Percentiles rank a stretch among this genome's conserved stretches.
These are phyloP conservation scores for Scedosporium aurantiacum DNA, from an alignment of 2,329 filamentous ascomycete species.

Conservation along the genomic window DNA sequence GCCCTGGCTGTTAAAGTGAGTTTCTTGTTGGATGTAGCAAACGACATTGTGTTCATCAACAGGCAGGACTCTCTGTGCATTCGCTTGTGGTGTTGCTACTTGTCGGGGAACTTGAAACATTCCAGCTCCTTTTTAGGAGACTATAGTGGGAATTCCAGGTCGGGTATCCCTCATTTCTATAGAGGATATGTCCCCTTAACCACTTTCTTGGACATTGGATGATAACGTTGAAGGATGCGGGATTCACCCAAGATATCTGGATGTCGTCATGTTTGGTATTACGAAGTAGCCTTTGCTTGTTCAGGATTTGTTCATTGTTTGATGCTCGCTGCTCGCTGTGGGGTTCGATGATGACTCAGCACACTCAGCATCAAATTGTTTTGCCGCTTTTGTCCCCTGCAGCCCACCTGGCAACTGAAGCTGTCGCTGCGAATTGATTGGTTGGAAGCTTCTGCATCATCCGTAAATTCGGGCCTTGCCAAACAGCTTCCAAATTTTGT, in stretches of 20 bases:
- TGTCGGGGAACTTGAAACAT: neutral
- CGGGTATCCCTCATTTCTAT: no score
- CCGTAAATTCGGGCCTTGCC: neutral
- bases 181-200: no score
- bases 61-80: neutral
- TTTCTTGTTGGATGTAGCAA: no score
- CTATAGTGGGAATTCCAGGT: neutral
- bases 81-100: neutral
- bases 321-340: no score
- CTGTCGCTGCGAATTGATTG: neutral
- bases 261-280: no score
- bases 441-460: neutral
- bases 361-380: neutral
- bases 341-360: neutral
- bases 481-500: constrained; percentile 6
- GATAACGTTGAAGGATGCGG: neutral
- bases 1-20: no score
- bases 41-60: neutral
- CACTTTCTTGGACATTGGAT: no score
- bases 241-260: no score
- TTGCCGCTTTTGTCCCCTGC: no score
- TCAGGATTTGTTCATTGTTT: no score
- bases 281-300: no score
- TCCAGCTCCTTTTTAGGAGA: neutral
- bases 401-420: neutral